Percentiles rank a stretch among this genome's conserved stretches.
phyloP scores from a whole-genome alignment of 1,284 basidiomycete species.

The Tranzscheliella williamsii region DNA sequence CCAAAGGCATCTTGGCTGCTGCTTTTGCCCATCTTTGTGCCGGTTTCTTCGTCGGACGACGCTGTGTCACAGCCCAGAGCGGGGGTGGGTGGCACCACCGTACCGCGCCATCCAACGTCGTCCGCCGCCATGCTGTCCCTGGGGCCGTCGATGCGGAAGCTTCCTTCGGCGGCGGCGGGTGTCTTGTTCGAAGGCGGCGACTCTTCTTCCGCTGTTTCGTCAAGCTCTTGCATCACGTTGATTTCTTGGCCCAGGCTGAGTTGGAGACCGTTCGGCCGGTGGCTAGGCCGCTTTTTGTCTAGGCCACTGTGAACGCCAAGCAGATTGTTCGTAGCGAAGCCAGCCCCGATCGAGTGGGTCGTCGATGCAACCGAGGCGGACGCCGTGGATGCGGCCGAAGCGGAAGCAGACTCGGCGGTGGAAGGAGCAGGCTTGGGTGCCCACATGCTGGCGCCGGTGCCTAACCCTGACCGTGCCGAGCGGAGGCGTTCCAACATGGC shows the following conservation, averaged over 20 bases:
- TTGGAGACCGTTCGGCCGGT: slow-evolving; percentile 38
- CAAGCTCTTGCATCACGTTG: slow-evolving; percentile 37
- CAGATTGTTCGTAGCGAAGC: slow-evolving; percentile 12
- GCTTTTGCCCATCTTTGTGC: background rate
- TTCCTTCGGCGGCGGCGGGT: slow-evolving; percentile 8
- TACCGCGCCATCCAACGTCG: slow-evolving; percentile 19
- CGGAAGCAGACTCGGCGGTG: slow-evolving; percentile 1
- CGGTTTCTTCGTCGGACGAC: slow-evolving; percentile 4
- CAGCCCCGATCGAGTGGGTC: slow-evolving; percentile 16
- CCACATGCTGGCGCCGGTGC: slow-evolving; percentile 39
- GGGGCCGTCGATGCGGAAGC: slow-evolving; percentile 16
- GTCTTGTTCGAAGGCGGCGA: slow-evolving; percentile 12
- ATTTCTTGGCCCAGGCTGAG: slow-evolving; percentile 37
- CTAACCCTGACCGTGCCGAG: slow-evolving; percentile 22
- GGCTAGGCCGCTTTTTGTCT: slow-evolving; percentile 24
- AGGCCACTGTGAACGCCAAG: slow-evolving; percentile 23
- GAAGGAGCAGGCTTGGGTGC: slow-evolving; percentile 18
- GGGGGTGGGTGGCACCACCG: slow-evolving; percentile 32
- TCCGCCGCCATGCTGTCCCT: slow-evolving; percentile 1
- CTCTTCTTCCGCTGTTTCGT: slow-evolving; percentile 34
- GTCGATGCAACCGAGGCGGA: background rate
- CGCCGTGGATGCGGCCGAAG: background rate
- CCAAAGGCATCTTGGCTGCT: slow-evolving; percentile 12
- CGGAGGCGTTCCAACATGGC: slow-evolving; percentile 36
- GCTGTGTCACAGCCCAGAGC: slow-evolving; percentile 30